A percentile compares a stretch with the other conserved stretches of the same genome.
These are phyloP conservation scores for Escallonia herrerae DNA, from an alignment of 129 eudicot species.

Conservation along the genomic window DNA sequence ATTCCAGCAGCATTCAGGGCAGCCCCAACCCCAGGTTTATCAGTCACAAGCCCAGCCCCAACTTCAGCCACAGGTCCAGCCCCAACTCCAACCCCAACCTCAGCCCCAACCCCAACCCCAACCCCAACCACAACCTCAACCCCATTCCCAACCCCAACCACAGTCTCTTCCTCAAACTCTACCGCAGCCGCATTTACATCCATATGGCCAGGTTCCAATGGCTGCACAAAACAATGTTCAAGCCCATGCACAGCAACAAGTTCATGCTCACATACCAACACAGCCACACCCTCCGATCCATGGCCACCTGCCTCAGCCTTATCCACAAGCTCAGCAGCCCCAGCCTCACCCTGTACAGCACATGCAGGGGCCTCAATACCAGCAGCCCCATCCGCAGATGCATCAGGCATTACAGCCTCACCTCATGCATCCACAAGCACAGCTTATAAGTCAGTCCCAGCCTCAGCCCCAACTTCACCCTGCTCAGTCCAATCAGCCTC, in stretches of 20 bases:
- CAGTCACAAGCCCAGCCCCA: slow-evolving; percentile 23
- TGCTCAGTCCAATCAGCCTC: slow-evolving; percentile 12
- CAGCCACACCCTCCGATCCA: slow-evolving; percentile 41
- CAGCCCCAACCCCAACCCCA: background rate
- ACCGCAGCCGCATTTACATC: slow-evolving; percentile 10
- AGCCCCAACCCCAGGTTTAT: slow-evolving; percentile 27
- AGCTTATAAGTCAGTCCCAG: slow-evolving; percentile 20
- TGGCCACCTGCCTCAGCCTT: slow-evolving; percentile 35
- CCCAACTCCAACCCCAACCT: slow-evolving; percentile 16
- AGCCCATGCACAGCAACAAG: slow-evolving; percentile 31
- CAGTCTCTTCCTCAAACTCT: slow-evolving; percentile 10
- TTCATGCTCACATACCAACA: slow-evolving; percentile 30
- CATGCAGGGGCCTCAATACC: slow-evolving; percentile 62
- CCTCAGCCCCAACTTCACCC: slow-evolving; percentile 33
- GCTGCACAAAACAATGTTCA: slow-evolving; percentile 15
- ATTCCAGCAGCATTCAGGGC: slow-evolving; percentile 22
- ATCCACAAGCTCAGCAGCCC: slow-evolving; percentile 31
- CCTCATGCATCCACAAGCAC: slow-evolving; percentile 25
- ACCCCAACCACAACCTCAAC: slow-evolving; percentile 4
- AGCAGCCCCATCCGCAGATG: slow-evolving; percentile 55
- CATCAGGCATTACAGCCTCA: slow-evolving; percentile 32
- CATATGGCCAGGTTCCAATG: slow-evolving; percentile 8
- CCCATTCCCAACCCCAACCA: slow-evolving; percentile 2
- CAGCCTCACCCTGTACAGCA: slow-evolving; percentile 40
- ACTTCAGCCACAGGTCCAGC: too few relatives aligned